Evolutionary conservation across 768 basidiomycete species (phyloP).

Genomic region (Lactarius hatsudake): DNA sequence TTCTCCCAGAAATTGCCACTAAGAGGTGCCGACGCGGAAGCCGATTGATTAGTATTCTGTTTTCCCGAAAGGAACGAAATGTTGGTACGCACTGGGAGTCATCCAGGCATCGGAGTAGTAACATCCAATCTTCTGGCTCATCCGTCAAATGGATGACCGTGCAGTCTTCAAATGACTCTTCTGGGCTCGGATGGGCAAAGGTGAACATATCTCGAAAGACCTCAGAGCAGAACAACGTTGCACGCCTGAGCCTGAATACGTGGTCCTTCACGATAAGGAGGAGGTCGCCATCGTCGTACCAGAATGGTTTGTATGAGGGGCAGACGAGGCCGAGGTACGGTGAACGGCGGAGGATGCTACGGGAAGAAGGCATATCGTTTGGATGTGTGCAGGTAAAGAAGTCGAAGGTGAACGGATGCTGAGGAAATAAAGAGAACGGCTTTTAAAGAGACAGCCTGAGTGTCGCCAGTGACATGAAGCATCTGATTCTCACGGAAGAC

Average conservation of each 20-base stretch:
- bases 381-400: not conserved
- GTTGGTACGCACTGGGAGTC: constrained; percentile 32
- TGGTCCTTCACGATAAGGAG: constrained; percentile 32
- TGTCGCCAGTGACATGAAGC: not conserved
- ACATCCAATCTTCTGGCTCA: constrained; percentile 34
- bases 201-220: constrained; percentile 40
- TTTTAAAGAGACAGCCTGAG: not conserved
- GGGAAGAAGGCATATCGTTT: not conserved
- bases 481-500: not conserved
- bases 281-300: constrained; percentile 40
- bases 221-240: constrained; percentile 28
- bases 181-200: constrained; percentile 34
- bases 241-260: constrained; percentile 29
- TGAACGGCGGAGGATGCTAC: not conserved
- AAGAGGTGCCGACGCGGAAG: not conserved
- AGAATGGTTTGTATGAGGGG: constrained; percentile 27
- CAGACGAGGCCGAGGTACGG: not conserved
- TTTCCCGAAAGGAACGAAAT: not conserved
- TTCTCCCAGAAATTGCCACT: constrained; percentile 32
- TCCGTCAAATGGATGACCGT: constrained; percentile 35
- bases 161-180: constrained; percentile 35
- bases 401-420: not conserved
- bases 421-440: not conserved
- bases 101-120: constrained; percentile 37
- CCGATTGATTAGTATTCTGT: not conserved